These are phyloP conservation scores for Sporothrix inflata DNA, from an alignment of 2,329 filamentous ascomycete genomes.

Conservation along the genomic window DNA sequence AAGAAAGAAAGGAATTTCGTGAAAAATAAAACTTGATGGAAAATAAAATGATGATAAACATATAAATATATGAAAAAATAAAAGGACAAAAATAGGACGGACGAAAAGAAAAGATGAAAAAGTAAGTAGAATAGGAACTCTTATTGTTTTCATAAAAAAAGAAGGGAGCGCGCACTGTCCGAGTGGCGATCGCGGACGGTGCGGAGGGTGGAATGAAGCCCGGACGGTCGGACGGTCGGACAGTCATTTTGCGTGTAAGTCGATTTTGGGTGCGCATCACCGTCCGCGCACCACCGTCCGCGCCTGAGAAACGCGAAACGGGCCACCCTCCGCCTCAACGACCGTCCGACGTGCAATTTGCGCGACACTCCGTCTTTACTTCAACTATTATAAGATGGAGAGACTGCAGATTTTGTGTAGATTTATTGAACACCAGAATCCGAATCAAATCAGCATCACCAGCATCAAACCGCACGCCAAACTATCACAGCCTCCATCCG, in stretches of 20 bases:
- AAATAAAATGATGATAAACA: no score
- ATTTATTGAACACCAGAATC: no score
- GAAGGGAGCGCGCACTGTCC: not conserved
- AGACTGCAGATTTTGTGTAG: no score
- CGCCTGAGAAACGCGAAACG: not conserved
- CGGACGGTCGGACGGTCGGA: not conserved
- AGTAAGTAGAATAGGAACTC: no score
- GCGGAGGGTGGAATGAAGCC: not conserved
- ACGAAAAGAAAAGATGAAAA: no score
- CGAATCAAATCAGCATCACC: no score
- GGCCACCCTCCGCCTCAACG: not conserved
- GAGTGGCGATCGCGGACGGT: not conserved
- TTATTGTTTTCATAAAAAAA: not conserved
- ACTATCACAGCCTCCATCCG: not conserved
- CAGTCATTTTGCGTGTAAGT: not conserved
- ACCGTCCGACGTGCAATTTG: not conserved
- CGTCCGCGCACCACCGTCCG: not conserved
- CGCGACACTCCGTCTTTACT: not conserved
- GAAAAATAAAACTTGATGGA: no score
- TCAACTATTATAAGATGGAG: not conserved
- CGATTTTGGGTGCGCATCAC: not conserved
- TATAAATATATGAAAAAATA: no score
- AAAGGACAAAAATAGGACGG: no score
- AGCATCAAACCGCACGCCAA: not conserved
- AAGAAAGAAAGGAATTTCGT: no score